Percentiles rank a stretch among this genome's conserved stretches.
Evolutionary conservation across 805 yeast genomes (phyloP).

Genomic region (Candida mattraensis): DNA sequence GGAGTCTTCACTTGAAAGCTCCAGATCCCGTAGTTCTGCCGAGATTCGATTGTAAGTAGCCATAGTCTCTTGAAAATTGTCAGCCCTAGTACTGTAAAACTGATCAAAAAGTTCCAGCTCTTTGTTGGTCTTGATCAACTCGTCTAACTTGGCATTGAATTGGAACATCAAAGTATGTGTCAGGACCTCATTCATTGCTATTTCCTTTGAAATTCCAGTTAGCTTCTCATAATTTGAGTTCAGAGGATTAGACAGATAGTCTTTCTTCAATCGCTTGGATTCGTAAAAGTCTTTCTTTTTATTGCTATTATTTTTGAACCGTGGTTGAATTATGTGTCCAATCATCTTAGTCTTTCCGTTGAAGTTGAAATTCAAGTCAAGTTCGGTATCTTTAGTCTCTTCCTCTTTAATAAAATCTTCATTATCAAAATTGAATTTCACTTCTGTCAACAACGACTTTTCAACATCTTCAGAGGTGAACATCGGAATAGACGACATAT

Average conservation of each 20-base stretch:
- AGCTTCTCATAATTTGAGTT: conserved; percentile 34
- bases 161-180: conserved; percentile 66
- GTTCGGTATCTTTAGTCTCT: conserved; percentile 18
- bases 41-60: conserved; percentile 46
- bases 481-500: conserved; percentile 58
- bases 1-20: conserved; percentile 33
- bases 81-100: conserved; percentile 39
- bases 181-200: conserved; percentile 36
- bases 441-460: conserved; percentile 71
- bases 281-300: conserved; percentile 48
- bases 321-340: conserved; percentile 33
- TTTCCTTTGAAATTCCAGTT: conserved; percentile 37
- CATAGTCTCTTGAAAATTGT: conserved; percentile 43
- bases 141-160: conserved; percentile 47
- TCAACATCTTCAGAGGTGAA: conserved; percentile 78
- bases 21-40: conserved; percentile 44
- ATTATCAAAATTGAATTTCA: conserved; percentile 59
- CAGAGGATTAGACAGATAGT: conserved; percentile 69
- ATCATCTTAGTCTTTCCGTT: conserved; percentile 30
- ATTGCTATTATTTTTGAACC: conserved; percentile 22
- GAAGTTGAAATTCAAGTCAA: conserved; percentile 23
- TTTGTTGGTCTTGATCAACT: conserved; percentile 40
- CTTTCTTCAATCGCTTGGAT: conserved; percentile 59
- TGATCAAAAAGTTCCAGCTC: conserved; percentile 49
- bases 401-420: conserved; percentile 41